Evolutionary conservation across 768 basidiomycete species (phyloP), one percentile per base, ranked within the genome.

Genomic region (Gloeopeniophorella convolvens): DNA sequence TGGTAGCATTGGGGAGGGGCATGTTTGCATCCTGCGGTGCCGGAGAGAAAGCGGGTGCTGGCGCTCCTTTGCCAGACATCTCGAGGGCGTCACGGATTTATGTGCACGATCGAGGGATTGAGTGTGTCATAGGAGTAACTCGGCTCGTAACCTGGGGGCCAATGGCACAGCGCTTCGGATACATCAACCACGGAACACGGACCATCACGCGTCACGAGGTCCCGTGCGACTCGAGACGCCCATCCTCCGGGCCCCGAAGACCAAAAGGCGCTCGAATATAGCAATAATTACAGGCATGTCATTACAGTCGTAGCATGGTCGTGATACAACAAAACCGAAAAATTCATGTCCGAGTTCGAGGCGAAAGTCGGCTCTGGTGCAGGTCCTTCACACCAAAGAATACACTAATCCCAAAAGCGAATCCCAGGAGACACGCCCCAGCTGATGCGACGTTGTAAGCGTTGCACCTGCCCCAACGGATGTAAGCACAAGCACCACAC

Each of bases 301-400:
- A 43, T 23, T 20, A 40, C n/a, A 15, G 8, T 30, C n/a, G 32
- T 30, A 30, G 13, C n/a, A n/a, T n/a, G 15, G 32, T 44, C 28
- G 21, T 28, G 2, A 44, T 23, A n/a, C n/a, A 5, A 8, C 33
- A 50, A 46, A 46, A 24, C 10, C 15, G 24, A 32, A 13, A 27
- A 11, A 48, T 2, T 57, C 54, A 75, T 61, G 69, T 68, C 59
- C 73, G 71, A 57, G 80, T 83, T 67, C 84, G 73, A 51, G 83
- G 84, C 13, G 79, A 82, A 26, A 67, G 66, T 56, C 76, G 79
- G 64, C 82, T 83, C 18, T 72, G 69, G 55, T 75, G 69, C 28
- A 85, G 59, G 63, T 85, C 84, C 63, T 83, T 80, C 43, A 84
- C 73, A 50, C 78, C 79, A 61, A 84, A 83, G 63, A 80, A 85